phyloP scores from a whole-genome alignment of 2,329 filamentous ascomycete genomes.

The Penicillium sp. region DNA sequence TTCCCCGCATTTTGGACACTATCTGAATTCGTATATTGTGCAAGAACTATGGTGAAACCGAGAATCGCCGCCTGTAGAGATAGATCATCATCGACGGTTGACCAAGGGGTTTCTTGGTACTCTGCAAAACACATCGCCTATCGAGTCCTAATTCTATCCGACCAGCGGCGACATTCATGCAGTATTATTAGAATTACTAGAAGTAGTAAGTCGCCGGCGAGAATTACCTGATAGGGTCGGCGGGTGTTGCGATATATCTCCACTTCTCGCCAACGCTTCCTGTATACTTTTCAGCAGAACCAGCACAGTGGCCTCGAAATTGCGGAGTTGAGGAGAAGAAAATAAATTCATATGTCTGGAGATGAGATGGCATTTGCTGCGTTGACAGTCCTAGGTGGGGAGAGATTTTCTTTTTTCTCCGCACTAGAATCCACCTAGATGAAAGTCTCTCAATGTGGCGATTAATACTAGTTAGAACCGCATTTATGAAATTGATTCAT shows the following conservation, averaged over 20 bases:
- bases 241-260: neutral
- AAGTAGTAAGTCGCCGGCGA: neutral
- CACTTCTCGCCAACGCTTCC: neutral
- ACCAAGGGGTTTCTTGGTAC: neutral
- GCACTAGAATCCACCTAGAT: no score
- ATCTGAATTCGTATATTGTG: neutral
- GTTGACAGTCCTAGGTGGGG: no score
- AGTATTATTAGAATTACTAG: neutral
- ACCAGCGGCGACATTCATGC: neutral
- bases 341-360: neutral
- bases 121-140: neutral
- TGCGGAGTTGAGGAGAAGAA: neutral
- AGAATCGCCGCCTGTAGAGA: no score
- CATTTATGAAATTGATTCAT: neutral
- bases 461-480: no score
- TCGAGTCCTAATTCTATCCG: neutral
- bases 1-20: constrained; percentile 4
- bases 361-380: neutral
- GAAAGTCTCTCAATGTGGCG: no score
- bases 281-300: neutral
- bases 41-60: neutral
- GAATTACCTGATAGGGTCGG: neutral
- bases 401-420: no score
- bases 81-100: neutral
- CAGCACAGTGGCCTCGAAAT: neutral